Evolutionary conservation across 331 rosid genomes (phyloP).

Genomic region (Saraca asoca): DNA sequence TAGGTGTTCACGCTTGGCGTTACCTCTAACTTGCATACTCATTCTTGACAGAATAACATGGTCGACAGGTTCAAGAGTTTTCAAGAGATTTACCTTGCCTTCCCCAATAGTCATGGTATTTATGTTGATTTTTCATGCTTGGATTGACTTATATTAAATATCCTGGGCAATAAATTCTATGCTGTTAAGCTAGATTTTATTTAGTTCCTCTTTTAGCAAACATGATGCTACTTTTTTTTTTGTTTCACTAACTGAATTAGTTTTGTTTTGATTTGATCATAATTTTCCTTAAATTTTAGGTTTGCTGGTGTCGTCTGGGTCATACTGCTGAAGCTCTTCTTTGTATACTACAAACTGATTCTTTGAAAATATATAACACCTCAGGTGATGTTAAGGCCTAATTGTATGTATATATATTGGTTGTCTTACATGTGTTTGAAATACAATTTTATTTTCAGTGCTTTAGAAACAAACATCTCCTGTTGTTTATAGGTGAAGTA

Average conservation of each 20-base stretch:
- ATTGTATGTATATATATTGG: neutral
- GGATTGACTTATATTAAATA: neutral
- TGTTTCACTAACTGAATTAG: no score
- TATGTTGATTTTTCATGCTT: conserved; percentile 6
- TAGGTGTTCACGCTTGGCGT: neutral
- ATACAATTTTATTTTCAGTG: conserved; percentile 16
- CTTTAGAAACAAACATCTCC: conserved; percentile 19
- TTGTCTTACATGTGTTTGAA: conserved; percentile 23
- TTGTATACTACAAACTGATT: conserved; percentile 72
- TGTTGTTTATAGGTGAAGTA: conserved; percentile 71
- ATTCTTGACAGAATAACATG: conserved; percentile 71
- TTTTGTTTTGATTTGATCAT: neutral
- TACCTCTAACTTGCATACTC: conserved; percentile 17
- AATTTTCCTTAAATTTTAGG: conserved; percentile 52
- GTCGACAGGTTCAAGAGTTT: conserved; percentile 88
- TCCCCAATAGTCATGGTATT: conserved; percentile 68
- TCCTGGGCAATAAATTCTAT: no score
- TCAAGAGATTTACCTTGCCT: conserved; percentile 72
- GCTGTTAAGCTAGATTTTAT: no score
- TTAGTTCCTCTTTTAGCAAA: no score
- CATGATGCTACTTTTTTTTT: no score
- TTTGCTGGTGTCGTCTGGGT: conserved; percentile 83
- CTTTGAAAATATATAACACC: conserved; percentile 77
- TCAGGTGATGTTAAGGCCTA: conserved; percentile 51
- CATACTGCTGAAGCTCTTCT: conserved; percentile 77